Evolutionary conservation across 1,284 basidiomycete genomes (phyloP), one percentile per base, ranked within the genome.

Genomic region (Fistulina hepatica): DNA sequence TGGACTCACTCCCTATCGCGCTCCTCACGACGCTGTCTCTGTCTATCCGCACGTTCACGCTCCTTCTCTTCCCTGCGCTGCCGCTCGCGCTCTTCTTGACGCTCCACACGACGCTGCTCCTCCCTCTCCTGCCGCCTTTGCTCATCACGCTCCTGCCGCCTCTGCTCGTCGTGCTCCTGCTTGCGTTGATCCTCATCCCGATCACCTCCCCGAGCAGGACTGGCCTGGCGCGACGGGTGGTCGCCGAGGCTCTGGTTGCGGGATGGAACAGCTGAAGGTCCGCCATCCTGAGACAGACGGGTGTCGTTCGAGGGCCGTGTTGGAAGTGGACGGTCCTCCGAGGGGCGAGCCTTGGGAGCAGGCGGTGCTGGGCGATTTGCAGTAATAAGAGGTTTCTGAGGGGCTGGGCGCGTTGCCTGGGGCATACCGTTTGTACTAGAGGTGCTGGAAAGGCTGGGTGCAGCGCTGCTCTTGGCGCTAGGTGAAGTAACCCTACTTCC

Each of bases 271-370:
- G n/a, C 24, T 9, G n/a, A 9, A 25, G 9, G 24, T 9, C 9
- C 24, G 24, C 9, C 24, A 25, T 9, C n/a, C 9, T 25, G 24
- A 25, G 9, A 25, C 24, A 9, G n/a, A 10, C 60, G 58, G 11
- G 69, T 70, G 3, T 71, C 73, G 31, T 70, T 67, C 5, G 70
- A 67, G 47, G 75, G 78, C 24, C 70, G 63, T 17, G 81, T 65
- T 15, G 69, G 21, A 81, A 59, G 48, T 83, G 80, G 0, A 75
- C 69, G 2, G 71, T 62, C n/a, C n/a, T n/a, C n/a, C 2, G 71
- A 70, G 0, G 78, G 76, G 4, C 74, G 71, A 41, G 72, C 63
- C 21, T 76, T 72, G 21, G 48, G 43, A 39, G 27, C n/a, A 6
- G 27, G 17, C n/a, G 27, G 27, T 30, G 27, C 27, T 30, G 27